Evolutionary conservation across 495 filamentous ascomycete genomes (phyloP).

Genomic region (Clohesyomyces aquaticus): DNA sequence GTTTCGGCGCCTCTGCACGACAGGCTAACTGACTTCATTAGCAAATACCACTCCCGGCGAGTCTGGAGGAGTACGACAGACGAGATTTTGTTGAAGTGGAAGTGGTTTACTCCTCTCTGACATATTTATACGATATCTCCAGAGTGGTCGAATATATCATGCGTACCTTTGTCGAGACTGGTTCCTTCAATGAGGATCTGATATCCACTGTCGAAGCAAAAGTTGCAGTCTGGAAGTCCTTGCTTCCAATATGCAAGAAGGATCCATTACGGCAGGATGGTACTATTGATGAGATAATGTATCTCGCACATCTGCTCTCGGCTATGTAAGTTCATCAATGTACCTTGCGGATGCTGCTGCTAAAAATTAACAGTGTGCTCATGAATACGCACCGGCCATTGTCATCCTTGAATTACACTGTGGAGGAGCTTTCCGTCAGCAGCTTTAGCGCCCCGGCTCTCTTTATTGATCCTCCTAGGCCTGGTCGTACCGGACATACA

Average conservation of each 20-base stretch:
- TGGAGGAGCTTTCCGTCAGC: conserved; percentile 26
- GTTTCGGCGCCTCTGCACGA: not conserved
- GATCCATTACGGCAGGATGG: conserved; percentile 29
- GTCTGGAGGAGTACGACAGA: conserved; percentile 25
- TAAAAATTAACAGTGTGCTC: conserved; percentile 7
- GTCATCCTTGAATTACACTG: conserved; percentile 24
- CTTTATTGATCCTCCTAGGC: conserved; percentile 14
- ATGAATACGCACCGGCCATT: conserved; percentile 34
- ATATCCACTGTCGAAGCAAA: conserved; percentile 25
- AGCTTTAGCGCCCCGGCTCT: conserved; percentile 23
- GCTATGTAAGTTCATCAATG: conserved; percentile 20
- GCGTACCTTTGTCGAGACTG: conserved; percentile 8
- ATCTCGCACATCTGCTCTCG: conserved; percentile 27
- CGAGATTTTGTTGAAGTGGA: conserved; percentile 34
- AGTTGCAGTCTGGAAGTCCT: conserved; percentile 26
- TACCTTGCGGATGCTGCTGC: not conserved
- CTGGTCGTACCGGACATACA: conserved; percentile 17
- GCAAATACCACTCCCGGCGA: conserved; percentile 30
- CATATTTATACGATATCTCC: conserved; percentile 27
- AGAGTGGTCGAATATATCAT: conserved; percentile 19
- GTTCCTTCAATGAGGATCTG: conserved; percentile 14
- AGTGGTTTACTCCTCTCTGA: conserved; percentile 33
- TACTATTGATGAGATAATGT: conserved; percentile 35
- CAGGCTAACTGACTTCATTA: conserved; percentile 1
- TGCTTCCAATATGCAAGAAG: conserved; percentile 34